phyloP scores from a whole-genome alignment of 257 asterid species.

The Anisodus tanguticus region DNA sequence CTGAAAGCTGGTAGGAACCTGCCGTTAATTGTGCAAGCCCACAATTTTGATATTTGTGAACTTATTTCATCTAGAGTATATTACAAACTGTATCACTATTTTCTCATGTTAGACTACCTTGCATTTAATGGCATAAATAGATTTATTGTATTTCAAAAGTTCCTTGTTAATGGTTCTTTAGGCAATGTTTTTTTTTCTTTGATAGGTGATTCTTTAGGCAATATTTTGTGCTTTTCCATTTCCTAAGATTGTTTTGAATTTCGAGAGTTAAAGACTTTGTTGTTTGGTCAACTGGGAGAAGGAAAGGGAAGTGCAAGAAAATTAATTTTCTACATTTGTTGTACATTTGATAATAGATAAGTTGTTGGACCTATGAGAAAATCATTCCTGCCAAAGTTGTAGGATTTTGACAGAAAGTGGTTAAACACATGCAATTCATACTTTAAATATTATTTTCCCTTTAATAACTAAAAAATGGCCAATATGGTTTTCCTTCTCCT shows the following conservation, averaged over 20 bases:
- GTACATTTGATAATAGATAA: neutral
- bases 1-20: neutral
- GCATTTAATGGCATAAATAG: neutral
- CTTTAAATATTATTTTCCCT: neutral
- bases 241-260: neutral
- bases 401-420: neutral
- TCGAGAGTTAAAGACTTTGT: neutral
- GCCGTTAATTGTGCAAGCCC: neutral
- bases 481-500: neutral
- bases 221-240: constrained; percentile 5
- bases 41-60: neutral
- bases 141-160: neutral
- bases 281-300: neutral
- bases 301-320: constrained; percentile 1
- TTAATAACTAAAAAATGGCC: neutral
- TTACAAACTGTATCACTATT: neutral
- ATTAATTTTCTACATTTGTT: neutral
- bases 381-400: constrained; percentile 6
- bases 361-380: constrained; percentile 15
- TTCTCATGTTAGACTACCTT: constrained; percentile 2
- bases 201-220: neutral
- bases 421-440: neutral
- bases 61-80: neutral
- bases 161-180: neutral
- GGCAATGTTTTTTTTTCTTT: too few species aligned